Evolutionary conservation across 805 yeast species (phyloP), one percentile per base, ranked within the genome.

Genomic region (Wickerhamiella sergipiensis): DNA sequence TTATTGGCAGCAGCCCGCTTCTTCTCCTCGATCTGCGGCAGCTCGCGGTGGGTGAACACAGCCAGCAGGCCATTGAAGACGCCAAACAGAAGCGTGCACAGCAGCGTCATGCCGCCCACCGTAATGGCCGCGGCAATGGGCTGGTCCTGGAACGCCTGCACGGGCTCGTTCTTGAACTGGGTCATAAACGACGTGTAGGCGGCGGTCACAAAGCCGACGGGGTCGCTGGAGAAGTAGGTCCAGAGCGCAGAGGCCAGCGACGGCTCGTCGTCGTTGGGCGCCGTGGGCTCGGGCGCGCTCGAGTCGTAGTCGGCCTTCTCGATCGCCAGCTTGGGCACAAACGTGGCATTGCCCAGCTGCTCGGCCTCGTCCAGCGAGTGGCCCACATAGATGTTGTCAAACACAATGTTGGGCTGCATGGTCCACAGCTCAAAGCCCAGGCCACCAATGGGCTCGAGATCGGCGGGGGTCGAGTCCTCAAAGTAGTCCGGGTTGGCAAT

Each of bases 401-500:
- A 85, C 64, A 85, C 58, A 48, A 87, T 77, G 47, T 84, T 77
- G 43, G 73, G 72, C 56, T 85, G 81, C 81, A 88, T 83, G 46
- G 90, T 77, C 95, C 95, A 88, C 55, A 88, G 70, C 66, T 88
- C 97, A 61, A 89, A 85, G 8, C 95, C 95, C 45, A 87, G 59
- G 10, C 84, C 95, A 22, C 88, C 89, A 55, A 86, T 77, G 33
- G 80, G 77, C 57, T 78, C 81, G 52, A 82, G 65, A 56, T 79
- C 71, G 10, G 82, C 71, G 5, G 92, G 88, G 12, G 48, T 42
- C 0, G 50, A 48, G 60, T 81, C 86, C 58, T 76, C 80, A 57
- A 65, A 77, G 65, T 74, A 85, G 36, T 77, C 72, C 6, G 95
- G 95, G 62, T 88, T 89, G 17, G 78, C 65, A 54, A 84, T 76